phyloP scores from a whole-genome alignment of 805 yeast genomes.

The Yarrowia divulgata region DNA sequence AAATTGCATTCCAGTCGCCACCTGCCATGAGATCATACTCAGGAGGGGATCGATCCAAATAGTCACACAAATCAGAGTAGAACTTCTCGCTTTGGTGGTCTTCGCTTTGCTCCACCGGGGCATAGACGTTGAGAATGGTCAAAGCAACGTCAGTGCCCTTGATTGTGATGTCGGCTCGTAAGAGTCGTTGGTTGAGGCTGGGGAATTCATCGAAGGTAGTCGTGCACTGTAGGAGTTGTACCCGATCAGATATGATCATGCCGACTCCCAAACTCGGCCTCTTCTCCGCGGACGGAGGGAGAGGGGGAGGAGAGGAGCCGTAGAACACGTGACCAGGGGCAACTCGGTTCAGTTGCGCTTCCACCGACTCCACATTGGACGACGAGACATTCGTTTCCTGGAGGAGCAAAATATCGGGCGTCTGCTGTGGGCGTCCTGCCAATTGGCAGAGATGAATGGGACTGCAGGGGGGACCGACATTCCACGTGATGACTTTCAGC shows the following conservation, averaged over 20 bases:
- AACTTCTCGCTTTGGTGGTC: neutral
- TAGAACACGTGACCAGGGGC: neutral
- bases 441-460: neutral
- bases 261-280: neutral
- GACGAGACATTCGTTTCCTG: slow-evolving; percentile 6
- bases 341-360: neutral
- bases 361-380: neutral
- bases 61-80: neutral
- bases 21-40: neutral
- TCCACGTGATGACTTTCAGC: slow-evolving; percentile 3
- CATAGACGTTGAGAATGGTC: neutral
- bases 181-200: neutral
- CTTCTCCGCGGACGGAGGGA: neutral
- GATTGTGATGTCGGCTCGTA: neutral
- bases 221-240: neutral
- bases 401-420: neutral
- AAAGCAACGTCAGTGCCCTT: neutral
- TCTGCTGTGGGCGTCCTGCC: neutral
- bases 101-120: slow-evolving; percentile 1
- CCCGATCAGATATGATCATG: neutral
- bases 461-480: neutral
- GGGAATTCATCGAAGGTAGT: neutral
- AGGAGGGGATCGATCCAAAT: neutral
- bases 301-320: neutral
- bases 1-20: slow-evolving; percentile 5